A percentile compares a stretch with the other conserved stretches of the same genome.
Evolutionary conservation across 1,139 yeast species (phyloP).

Genomic region (Suhomyces bribrorum): DNA sequence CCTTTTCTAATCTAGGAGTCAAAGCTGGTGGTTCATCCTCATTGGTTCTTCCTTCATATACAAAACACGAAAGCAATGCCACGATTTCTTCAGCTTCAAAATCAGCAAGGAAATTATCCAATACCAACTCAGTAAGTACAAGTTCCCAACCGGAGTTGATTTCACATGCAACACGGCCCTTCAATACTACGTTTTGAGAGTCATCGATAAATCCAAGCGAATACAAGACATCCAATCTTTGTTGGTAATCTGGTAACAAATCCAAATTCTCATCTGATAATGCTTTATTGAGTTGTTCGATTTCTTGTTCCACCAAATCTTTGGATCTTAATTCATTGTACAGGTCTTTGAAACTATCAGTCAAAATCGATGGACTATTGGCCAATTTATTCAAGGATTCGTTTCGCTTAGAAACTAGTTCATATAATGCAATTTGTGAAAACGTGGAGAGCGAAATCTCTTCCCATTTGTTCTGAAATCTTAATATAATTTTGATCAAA

Average conservation of each 20-base stretch:
- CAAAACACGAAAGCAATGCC: conserved; percentile 87
- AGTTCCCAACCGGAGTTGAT: conserved; percentile 90
- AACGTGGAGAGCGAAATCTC: conserved; percentile 47
- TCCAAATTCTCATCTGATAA: conserved; percentile 88
- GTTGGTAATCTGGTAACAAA: conserved; percentile 90
- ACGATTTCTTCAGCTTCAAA: conserved; percentile 96
- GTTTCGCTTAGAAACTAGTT: conserved; percentile 48
- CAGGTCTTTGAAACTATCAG: conserved; percentile 49
- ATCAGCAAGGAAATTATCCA: conserved; percentile 89
- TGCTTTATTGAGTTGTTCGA: conserved; percentile 57
- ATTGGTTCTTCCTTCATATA: conserved; percentile 81
- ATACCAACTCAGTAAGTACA: conserved; percentile 80
- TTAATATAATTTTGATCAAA: conserved; percentile 42
- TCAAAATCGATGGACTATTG: conserved; percentile 26
- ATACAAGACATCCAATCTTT: conserved; percentile 74
- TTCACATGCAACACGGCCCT: conserved; percentile 88
- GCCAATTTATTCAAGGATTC: conserved; percentile 39
- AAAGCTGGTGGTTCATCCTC: conserved; percentile 60
- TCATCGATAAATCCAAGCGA: conserved; percentile 76
- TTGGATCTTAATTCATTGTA: conserved; percentile 51
- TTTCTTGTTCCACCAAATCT: conserved; percentile 48
- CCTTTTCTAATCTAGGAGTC: conserved; percentile 83
- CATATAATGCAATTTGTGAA: conserved; percentile 55
- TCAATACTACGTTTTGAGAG: conserved; percentile 73
- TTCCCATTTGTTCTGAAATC: conserved; percentile 46